Evolutionary conservation across 108 stramenopile species (phyloP), one percentile per base, ranked within the genome.

Genomic region (Stephanodiscus minutulus): DNA sequence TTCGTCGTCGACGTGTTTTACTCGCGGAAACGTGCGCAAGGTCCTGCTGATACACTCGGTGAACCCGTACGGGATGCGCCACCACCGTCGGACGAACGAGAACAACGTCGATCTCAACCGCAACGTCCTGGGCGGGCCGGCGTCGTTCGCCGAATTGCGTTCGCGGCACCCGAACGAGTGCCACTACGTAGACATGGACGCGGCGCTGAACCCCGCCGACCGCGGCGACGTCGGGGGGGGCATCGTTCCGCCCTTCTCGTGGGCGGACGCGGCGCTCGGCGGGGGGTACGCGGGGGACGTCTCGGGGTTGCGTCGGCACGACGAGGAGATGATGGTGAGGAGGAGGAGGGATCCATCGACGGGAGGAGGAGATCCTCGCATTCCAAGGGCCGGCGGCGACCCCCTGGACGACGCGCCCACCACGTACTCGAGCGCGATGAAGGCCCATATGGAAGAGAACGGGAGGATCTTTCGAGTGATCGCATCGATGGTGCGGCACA

Each of bases 31-130:
- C 62, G 36, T 52, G 27, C 81, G 87, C 5, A 87, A 88, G n/a
- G 54, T 92, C 10, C 70, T 95, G n/a, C 50, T 95, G 9, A 75
- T 95, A 5, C 94, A 95, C 64, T 83, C 91, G 8, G 78, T 95
- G 24, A 95, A 95, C 64, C 94, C 94, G 0, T 80, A 72, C 57
- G 94, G 94, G 1, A 91, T 95, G 90, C 68, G 77, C 31, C 73
- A 88, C 55, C 85, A 83, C 44, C 75, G 91, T n/a, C 79, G 91
- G 1, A 70, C 71, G 44, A 95, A 91, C 75, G 91, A 92, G 66
- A 80, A 90, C 66, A 92, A 92, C 70, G 91, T 92, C 28, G 94
- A 95, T 67, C 70, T 95, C 31, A 92, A 91, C 71, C 84, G 94
- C 36, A 95, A 95, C 74, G 86, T 66, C 0, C 76, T 93, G 24